These are phyloP conservation scores for Pythium chondricola DNA, from an alignment of 352 stramenopile species.

Conservation along the genomic window DNA sequence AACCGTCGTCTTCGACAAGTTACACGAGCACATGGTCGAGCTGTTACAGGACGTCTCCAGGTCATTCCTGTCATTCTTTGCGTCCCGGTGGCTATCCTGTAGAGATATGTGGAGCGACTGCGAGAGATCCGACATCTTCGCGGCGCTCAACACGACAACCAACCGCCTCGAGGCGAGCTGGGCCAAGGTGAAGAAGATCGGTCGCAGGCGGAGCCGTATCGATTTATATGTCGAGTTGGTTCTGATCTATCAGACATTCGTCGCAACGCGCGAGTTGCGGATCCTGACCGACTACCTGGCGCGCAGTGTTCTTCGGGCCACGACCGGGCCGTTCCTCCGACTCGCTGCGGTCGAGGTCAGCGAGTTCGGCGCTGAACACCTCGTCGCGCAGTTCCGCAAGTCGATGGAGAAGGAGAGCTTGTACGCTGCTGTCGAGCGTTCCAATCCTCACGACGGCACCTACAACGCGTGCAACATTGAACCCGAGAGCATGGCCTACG, in stretches of 20 bases:
- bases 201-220: not conserved
- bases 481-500: not conserved
- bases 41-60: too few relatives aligned
- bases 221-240: slow-evolving; percentile 5
- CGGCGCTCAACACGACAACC: slow-evolving; percentile 4
- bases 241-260: not conserved
- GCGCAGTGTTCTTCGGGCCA: not conserved
- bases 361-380: not conserved
- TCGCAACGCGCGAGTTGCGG: not conserved
- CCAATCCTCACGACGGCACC: not conserved
- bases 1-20: not conserved
- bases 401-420: not conserved
- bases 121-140: not conserved
- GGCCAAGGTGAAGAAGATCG: slow-evolving; percentile 2
- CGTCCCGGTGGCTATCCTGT: not conserved
- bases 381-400: not conserved
- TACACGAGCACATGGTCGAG: too few relatives aligned
- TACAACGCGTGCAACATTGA: not conserved
- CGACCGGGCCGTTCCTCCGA: not conserved
- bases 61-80: too few relatives aligned
- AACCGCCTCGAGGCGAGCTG: slow-evolving; percentile 4
- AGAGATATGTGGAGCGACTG: slow-evolving; percentile 6
- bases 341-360: not conserved
- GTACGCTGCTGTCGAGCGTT: not conserved
- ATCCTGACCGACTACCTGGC: not conserved